Evolutionary conservation across 495 filamentous ascomycete species (phyloP), one percentile per base, ranked within the genome.

Genomic region (Polyplosphaeria fusca): DNA sequence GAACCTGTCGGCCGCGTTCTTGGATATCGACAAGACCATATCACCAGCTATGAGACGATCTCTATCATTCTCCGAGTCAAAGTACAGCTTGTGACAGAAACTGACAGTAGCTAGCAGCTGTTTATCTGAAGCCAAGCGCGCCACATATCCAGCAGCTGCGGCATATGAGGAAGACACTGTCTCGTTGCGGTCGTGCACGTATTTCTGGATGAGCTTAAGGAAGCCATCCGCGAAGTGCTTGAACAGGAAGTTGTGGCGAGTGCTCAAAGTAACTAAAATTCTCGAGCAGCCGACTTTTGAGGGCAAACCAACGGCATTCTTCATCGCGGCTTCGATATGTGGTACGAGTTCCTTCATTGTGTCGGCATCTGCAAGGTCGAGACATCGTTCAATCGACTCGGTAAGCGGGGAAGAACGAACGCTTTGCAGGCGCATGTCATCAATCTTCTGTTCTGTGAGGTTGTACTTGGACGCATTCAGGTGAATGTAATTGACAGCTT

Each of bases 261-360:
- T 92, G 48, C 86, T 87, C 22, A 98, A 78, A n/a, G 87, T 89
- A 5, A 89, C 87, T 11, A 98, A 77, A 19, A 95, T 86, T 40
- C 88, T 84, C 61, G 84, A 84, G 60, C 89, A 92, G 26, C 90
- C 93, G 45, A 96, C 84, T 74, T 96, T 96, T 2, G 88, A 91
- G 7, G 92, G 92, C 68, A 96, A 83, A 2, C 90, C 92, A 40
- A 98, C 80, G 2, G 89, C 87, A 18, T 85, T 82, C 60, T 91
- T 91, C 67, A 96, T 86, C 2, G 87, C 83, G 32, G 80, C 81
- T 63, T 90, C 82, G 0, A 98, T 76, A 18, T 72, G 77, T 12
- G 81, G 81, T 9, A 86, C 79, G n/a, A 96, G 74, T 20, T 84
- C 76, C 58, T 78, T 76, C 79, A 96, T 90, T 24, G 85, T 84